These are phyloP conservation scores for Uncinocarpus reesii DNA, from an alignment of 2,329 filamentous ascomycete genomes.

Conservation along the genomic window DNA sequence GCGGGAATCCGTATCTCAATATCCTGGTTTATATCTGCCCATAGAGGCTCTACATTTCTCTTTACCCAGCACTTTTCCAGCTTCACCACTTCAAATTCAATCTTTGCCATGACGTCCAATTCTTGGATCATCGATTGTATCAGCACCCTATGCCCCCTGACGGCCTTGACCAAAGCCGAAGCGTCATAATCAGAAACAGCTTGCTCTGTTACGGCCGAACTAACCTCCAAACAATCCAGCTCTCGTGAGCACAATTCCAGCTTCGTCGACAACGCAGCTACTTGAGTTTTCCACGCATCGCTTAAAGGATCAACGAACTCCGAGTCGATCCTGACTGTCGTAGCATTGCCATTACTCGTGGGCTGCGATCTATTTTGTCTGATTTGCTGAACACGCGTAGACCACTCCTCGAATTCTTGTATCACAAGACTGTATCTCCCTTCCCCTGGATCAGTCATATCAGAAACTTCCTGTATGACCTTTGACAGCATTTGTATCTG, in stretches of 20 bases:
- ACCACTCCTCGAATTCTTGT: slow-evolving; percentile 31
- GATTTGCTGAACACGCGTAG: slow-evolving; percentile 24
- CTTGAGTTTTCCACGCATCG: slow-evolving; percentile 28
- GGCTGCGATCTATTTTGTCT: slow-evolving; percentile 17
- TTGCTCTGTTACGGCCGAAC: slow-evolving; percentile 15
- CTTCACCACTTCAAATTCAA: slow-evolving; percentile 28
- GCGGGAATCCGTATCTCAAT: slow-evolving; percentile 18
- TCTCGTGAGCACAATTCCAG: slow-evolving; percentile 29
- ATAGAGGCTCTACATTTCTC: slow-evolving; percentile 20
- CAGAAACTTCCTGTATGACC: slow-evolving; percentile 31
- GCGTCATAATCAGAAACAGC: slow-evolving; percentile 9
- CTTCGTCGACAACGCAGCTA: slow-evolving; percentile 24
- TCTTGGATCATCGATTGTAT: slow-evolving; percentile 31
- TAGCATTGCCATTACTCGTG: slow-evolving; percentile 15
- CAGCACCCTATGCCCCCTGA: slow-evolving; percentile 24
- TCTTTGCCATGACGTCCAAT: slow-evolving; percentile 26
- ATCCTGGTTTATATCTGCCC: slow-evolving; percentile 8
- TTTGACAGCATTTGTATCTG: slow-evolving; percentile 34
- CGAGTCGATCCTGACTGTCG: neutral
- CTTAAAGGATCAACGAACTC: slow-evolving; percentile 30
- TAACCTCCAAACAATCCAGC: slow-evolving; percentile 31
- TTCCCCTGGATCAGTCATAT: slow-evolving; percentile 22
- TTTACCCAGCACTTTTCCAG: slow-evolving; percentile 29
- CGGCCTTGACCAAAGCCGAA: slow-evolving; percentile 28
- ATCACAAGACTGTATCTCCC: slow-evolving; percentile 27